Base-by-base conservation (phyloP, 106 monocot species). In the Dioscorea dumetorum region DNA sequence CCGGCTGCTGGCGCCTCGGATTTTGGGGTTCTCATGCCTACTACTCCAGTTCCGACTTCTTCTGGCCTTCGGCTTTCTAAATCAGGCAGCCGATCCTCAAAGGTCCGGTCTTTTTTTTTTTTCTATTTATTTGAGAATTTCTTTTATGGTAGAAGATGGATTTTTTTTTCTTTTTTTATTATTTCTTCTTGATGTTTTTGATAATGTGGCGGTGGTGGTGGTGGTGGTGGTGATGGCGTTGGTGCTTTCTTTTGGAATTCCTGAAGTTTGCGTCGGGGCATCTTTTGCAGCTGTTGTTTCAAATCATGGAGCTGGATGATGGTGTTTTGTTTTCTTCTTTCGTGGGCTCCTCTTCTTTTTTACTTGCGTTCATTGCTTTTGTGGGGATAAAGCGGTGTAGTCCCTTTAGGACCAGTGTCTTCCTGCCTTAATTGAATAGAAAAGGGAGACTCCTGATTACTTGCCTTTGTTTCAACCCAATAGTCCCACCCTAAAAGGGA, bases 1-100 rank as follows among this genome's bases (percentile, higher is more conserved):
- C 60, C 50, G 70, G 69, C 73, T 11, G 58, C 70, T 24, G 51
- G 17, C 10, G 41, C 22, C 19, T 68, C 81, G 58, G 35, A 31
- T 68, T 67, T 21, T 22, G 50, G 66, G 31, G 61, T 54, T 16
- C 50, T 32, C 22, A 69, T 64, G 70, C 82, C 78, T 23, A 72
- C 77, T 15, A 74, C 79, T 17, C 80, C 84, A 17, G 67, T 72
- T n/a, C 76, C 84, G 48, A 71, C 81, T 15, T 81, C 87, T 28
- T 73, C 83, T 23, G 86, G 78, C n/a, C 77, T 80, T 34, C 58
- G 61, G 70, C 67, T 85, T 54, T 82, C 84, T 64, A 87, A 85
- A 58, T 76, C 79, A 34, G 81, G 85, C 24, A 81, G 92, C 79
- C 62, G 77, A 61, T 84, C 87, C 15, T 91, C 82, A 48, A 86